A percentile compares a stretch with the other conserved stretches of the same genome.
Conservation (phyloP, 768 basidiomycete genomes). For the Podaxis mareebaensis region DNA sequence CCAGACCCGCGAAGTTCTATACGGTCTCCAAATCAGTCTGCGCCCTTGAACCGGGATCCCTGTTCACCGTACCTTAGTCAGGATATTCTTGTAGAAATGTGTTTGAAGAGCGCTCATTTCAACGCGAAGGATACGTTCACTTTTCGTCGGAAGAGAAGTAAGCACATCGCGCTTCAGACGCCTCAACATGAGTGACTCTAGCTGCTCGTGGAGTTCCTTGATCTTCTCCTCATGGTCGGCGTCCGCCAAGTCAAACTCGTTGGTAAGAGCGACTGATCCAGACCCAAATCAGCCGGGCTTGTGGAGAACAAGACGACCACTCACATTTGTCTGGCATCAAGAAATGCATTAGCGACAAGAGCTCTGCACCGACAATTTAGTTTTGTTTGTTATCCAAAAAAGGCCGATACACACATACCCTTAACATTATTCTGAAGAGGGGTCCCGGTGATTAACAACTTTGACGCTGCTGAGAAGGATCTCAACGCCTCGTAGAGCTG, state of each 20-base stretch:
- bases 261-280: constrained; percentile 79
- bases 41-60: neutral
- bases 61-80: constrained; percentile 69
- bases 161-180: constrained; percentile 95
- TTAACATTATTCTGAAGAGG: constrained; percentile 99
- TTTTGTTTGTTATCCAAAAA: constrained; percentile 7
- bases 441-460: constrained; percentile 96
- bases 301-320: constrained; percentile 26
- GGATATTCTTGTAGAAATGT: constrained; percentile 98
- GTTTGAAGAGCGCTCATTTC: constrained; percentile 98
- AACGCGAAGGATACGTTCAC: constrained; percentile 94
- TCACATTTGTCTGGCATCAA: constrained; percentile 97
- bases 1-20: constrained; percentile 90
- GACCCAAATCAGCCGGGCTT: constrained; percentile 3
- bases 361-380: constrained; percentile 50
- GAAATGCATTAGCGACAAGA: constrained; percentile 98
- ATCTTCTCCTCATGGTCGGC: constrained; percentile 93
- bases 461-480: constrained; percentile 86
- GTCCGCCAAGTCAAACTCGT: constrained; percentile 94
- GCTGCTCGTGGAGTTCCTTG: constrained; percentile 90
- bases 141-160: constrained; percentile 95
- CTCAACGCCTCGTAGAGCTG: constrained; percentile 94
- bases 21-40: constrained; percentile 8
- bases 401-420: constrained; percentile 50
- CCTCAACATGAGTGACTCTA: constrained; percentile 92